phyloP scores from a whole-genome alignment of 305 asterid species.

The Stenogyne calaminthoides region DNA sequence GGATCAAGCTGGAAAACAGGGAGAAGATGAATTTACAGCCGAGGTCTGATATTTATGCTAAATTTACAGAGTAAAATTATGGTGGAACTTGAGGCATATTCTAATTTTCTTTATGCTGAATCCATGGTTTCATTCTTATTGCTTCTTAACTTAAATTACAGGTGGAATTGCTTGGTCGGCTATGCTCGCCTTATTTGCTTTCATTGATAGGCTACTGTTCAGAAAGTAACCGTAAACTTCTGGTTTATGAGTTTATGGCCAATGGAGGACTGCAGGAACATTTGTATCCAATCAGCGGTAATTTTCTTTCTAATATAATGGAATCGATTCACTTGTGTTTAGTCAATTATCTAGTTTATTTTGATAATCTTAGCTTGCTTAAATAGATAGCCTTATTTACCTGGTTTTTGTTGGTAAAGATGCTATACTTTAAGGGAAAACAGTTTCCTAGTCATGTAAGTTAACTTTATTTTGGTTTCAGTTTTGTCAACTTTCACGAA shows the following conservation, averaged over 20 bases:
- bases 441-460: too few relatives aligned
- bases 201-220: constrained; percentile 74
- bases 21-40: constrained; percentile 84
- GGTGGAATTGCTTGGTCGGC: constrained; percentile 77
- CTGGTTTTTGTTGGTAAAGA: too few relatives aligned
- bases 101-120: neutral
- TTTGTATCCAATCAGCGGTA: constrained; percentile 71
- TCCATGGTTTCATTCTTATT: constrained; percentile 15
- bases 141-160: constrained; percentile 31
- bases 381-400: too few relatives aligned
- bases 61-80: neutral
- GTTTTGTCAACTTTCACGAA: too few relatives aligned
- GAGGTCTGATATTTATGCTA: constrained; percentile 51
- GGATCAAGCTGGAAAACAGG: constrained; percentile 91
- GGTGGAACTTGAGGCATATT: neutral
- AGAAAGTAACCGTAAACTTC: constrained; percentile 62
- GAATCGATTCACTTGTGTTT: neutral
- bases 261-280: constrained; percentile 93
- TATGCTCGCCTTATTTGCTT: constrained; percentile 70
- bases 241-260: constrained; percentile 88
- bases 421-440: too few relatives aligned
- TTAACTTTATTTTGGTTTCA: too few relatives aligned
- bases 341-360: neutral
- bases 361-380: neutral
- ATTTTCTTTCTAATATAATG: neutral